Percentiles rank a stretch among this genome's conserved stretches.
phyloP scores from a whole-genome alignment of 2,329 filamentous ascomycete genomes.

The Magnaporthiopsis incrustans region DNA sequence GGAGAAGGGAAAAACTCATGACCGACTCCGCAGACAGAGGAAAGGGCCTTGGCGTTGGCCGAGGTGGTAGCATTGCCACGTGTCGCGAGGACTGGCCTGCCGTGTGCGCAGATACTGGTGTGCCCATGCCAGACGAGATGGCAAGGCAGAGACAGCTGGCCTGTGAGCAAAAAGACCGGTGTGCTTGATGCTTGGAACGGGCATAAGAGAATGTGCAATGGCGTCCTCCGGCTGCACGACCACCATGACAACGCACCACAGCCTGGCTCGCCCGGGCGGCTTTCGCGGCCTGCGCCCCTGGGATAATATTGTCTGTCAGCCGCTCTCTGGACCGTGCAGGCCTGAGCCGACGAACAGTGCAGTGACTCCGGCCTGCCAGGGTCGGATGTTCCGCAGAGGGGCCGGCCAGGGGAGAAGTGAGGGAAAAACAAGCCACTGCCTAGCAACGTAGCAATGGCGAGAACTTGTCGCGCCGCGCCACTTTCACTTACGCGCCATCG shows the following conservation, averaged over 20 bases:
- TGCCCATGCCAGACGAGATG: no score
- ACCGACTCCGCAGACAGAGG: not conserved
- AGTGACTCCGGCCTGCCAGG: not conserved
- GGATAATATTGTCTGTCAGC: not conserved
- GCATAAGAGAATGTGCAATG: not conserved
- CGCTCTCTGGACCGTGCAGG: not conserved
- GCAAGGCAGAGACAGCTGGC: not conserved
- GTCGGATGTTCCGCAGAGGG: not conserved
- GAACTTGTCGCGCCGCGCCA: no score
- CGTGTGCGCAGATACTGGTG: no score
- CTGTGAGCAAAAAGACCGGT: not conserved
- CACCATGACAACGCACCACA: not conserved
- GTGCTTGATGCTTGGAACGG: not conserved
- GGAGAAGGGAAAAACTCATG: not conserved
- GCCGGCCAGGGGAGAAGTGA: not conserved
- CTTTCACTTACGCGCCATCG: not conserved
- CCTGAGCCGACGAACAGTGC: not conserved
- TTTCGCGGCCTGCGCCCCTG: not conserved
- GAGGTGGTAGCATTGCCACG: not conserved
- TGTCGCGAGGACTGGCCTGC: not conserved
- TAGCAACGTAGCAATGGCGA: no score
- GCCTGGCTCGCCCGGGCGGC: no score
- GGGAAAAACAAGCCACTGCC: no score
- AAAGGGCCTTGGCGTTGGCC: not conserved
- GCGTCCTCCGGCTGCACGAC: not conserved